A percentile compares a stretch with the other conserved stretches of the same genome.
phyloP scores from a whole-genome alignment of 1,284 basidiomycete genomes.

The Bjerkandera adusta region DNA sequence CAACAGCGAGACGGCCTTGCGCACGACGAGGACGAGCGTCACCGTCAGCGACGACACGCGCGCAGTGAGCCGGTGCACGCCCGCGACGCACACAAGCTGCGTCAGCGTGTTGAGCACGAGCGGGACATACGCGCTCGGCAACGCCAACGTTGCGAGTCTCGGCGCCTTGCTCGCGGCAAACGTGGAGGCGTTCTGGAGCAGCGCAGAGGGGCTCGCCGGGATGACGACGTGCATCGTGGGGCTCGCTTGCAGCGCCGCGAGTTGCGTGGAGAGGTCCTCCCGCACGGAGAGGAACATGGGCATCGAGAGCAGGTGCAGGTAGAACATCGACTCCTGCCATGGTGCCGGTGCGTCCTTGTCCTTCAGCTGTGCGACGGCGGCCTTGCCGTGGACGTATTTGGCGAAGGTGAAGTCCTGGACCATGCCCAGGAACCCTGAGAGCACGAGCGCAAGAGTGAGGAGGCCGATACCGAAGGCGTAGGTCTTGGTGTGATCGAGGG shows the following conservation, averaged over 20 bases:
- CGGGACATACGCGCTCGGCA: conserved; percentile 62
- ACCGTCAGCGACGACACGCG: conserved; percentile 81
- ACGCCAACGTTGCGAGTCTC: conserved; percentile 6
- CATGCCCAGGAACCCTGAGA: conserved; percentile 83
- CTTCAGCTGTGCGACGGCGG: conserved; percentile 12
- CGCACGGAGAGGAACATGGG: conserved; percentile 69
- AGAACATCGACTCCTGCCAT: conserved; percentile 94
- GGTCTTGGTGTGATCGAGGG: conserved; percentile 29
- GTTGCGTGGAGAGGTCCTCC: conserved; percentile 49
- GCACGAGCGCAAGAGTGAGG: conserved; percentile 73
- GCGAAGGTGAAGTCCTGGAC: conserved; percentile 83
- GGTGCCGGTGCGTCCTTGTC: conserved; percentile 15
- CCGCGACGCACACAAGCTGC: conserved; percentile 86
- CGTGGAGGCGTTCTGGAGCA: neutral
- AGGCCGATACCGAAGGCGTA: conserved; percentile 77
- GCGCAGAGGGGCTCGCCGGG: conserved; percentile 25
- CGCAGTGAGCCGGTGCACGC: conserved; percentile 84
- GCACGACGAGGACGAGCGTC: conserved; percentile 84
- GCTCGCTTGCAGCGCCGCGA: conserved; percentile 42
- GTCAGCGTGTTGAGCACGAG: conserved; percentile 81
- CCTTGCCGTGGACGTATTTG: conserved; percentile 49
- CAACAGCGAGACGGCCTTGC: conserved; percentile 84
- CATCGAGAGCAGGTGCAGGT: conserved; percentile 73
- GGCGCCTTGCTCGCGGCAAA: conserved; percentile 5
- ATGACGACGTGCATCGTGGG: conserved; percentile 27